phyloP scores from a whole-genome alignment of 805 yeast genomes.

The Pichia eremophila region DNA sequence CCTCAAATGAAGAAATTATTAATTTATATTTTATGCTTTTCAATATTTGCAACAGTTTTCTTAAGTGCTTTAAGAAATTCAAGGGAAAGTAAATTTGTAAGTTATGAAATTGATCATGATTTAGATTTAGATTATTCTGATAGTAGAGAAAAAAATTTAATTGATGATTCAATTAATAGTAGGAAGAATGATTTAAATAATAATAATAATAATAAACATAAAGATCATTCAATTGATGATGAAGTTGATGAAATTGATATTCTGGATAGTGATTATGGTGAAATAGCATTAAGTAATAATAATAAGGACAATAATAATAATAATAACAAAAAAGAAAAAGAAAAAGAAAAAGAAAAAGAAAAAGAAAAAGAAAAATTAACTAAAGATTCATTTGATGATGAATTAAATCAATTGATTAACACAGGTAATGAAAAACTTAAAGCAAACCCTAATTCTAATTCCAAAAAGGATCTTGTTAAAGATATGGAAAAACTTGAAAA shows the following conservation, averaged over 20 bases:
- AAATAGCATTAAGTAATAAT: not conserved
- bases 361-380: too few relatives aligned
- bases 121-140: not conserved
- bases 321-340: not conserved
- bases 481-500: not conserved
- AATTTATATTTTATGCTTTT: constrained; percentile 7
- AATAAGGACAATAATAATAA: not conserved
- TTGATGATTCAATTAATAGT: constrained; percentile 1
- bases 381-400: too few relatives aligned
- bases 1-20: constrained; percentile 20
- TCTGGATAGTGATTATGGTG: constrained; percentile 6
- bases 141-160: constrained; percentile 1
- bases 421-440: too few relatives aligned
- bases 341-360: not conserved
- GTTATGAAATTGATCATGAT: constrained; percentile 5
- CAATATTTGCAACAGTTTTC: constrained; percentile 8
- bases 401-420: too few relatives aligned
- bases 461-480: not conserved
- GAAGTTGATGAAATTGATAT: constrained; percentile 4
- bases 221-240: not conserved
- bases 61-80: constrained; percentile 4
- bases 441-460: too few relatives aligned
- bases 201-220: not conserved
- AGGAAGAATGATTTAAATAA: not conserved
- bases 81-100: not conserved